Evolutionary conservation across 73 alveolate species (phyloP).

Genomic region (Paramecium caudatum): DNA sequence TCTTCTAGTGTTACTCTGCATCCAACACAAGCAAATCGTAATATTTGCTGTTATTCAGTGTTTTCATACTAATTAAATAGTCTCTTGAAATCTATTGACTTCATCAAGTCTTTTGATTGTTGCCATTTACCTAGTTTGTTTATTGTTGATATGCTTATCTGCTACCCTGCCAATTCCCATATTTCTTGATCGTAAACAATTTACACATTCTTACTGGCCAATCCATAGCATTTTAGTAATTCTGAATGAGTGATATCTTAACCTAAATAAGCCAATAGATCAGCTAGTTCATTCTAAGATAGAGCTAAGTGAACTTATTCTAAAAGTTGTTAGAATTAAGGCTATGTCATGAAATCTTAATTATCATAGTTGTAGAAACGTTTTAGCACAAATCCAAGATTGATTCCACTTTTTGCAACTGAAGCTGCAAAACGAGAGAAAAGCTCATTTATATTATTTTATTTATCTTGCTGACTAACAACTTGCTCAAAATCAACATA

Average conservation of each 20-base stretch:
- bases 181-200: constrained; percentile 27
- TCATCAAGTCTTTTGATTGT: constrained; percentile 11
- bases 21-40: constrained; percentile 54
- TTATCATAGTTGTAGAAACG: constrained; percentile 61
- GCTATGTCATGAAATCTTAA: constrained; percentile 35
- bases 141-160: constrained; percentile 43
- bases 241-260: constrained; percentile 27
- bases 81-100: constrained; percentile 52
- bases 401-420: constrained; percentile 19
- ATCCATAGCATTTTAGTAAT: background rate
- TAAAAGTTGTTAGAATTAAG: constrained; percentile 19
- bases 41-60: constrained; percentile 3
- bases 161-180: constrained; percentile 26
- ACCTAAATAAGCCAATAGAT: constrained; percentile 8
- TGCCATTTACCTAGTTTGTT: constrained; percentile 67
- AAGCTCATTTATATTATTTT: constrained; percentile 19
- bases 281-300: background rate
- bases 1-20: background rate
- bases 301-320: background rate
- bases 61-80: constrained; percentile 47
- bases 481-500: constrained; percentile 34
- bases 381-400: constrained; percentile 47
- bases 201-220: background rate
- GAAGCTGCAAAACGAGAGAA: background rate
- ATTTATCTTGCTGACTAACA: background rate